Conservation (phyloP, 2,329 filamentous ascomycete species). For the Verticillium isaacii region DNA sequence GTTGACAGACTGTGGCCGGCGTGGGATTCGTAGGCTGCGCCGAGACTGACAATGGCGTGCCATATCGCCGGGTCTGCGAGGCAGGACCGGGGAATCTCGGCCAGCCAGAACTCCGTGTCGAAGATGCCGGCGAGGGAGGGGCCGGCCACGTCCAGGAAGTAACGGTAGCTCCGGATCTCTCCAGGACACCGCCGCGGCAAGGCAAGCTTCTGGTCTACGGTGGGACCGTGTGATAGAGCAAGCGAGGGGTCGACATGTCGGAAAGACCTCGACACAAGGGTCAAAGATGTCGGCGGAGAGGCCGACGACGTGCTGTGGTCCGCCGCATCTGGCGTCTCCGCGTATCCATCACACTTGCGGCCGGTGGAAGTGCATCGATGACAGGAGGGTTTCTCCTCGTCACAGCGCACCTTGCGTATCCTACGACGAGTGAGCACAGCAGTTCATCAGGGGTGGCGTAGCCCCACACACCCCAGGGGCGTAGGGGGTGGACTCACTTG, state of each 20-base stretch:
- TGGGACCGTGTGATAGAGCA: neutral
- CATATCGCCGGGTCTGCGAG: constrained; percentile 14
- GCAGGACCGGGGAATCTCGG: constrained; percentile 9
- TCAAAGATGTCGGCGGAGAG: neutral
- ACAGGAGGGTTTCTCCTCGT: constrained; percentile 12
- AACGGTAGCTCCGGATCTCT: constrained; percentile 11
- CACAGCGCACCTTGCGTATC: constrained; percentile 11
- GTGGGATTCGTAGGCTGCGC: constrained; percentile 11
- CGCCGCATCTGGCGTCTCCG: too few relatives aligned
- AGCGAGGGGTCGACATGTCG: neutral
- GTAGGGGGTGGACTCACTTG: constrained; percentile 8
- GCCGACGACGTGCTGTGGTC: neutral
- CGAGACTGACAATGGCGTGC: constrained; percentile 17
- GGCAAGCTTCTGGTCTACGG: neutral
- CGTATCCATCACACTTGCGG: constrained; percentile 11
- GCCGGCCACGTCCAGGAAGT: constrained; percentile 13
- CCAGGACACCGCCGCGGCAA: constrained; percentile 1
- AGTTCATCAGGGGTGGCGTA: neutral
- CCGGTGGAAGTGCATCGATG: constrained; percentile 10
- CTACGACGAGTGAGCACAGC: neutral
- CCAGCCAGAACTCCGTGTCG: constrained; percentile 15
- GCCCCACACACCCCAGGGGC: too few relatives aligned
- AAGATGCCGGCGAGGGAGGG: constrained; percentile 14
- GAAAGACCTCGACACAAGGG: neutral
- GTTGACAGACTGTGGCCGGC: neutral